Conservation (phyloP, 352 stramenopile genomes). For the Pythium phragmiticola region DNA sequence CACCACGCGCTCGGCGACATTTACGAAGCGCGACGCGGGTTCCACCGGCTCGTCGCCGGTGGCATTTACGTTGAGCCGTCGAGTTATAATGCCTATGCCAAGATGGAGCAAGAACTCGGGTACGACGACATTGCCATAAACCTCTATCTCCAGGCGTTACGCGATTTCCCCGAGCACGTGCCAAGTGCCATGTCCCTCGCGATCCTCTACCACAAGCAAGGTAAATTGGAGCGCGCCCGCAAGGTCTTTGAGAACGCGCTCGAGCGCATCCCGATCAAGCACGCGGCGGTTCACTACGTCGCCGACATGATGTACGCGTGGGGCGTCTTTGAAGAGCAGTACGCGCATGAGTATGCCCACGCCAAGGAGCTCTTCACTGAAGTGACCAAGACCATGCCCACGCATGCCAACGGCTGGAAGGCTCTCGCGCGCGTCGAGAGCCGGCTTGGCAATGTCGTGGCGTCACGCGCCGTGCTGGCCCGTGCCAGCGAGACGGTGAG, state of each 20-base stretch:
- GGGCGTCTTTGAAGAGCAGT: conserved; percentile 75
- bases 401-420: conserved; percentile 64
- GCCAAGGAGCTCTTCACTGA: conserved; percentile 76
- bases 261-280: conserved; percentile 32
- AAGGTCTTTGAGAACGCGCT: conserved; percentile 70
- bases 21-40: conserved; percentile 66
- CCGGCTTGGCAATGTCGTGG: conserved; percentile 55
- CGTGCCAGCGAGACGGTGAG: conserved; percentile 66
- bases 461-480: conserved; percentile 60
- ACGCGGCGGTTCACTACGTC: conserved; percentile 42
- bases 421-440: conserved; percentile 65
- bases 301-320: conserved; percentile 65
- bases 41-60: conserved; percentile 71
- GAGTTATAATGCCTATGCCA: conserved; percentile 81
- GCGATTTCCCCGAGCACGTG: conserved; percentile 60
- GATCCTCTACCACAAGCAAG: conserved; percentile 54
- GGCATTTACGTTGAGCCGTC: conserved; percentile 70
- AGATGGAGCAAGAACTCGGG: conserved; percentile 80
- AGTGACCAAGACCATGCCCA: conserved; percentile 65
- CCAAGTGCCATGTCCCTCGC: conserved; percentile 80
- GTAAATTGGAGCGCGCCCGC: conserved; percentile 44
- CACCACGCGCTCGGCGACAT: conserved; percentile 79
- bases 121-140: conserved; percentile 62
- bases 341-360: conserved; percentile 57
- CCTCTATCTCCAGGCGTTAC: conserved; percentile 66